phyloP scores from a whole-genome alignment of 768 basidiomycete species.

The Boletus vinaceobasis region DNA sequence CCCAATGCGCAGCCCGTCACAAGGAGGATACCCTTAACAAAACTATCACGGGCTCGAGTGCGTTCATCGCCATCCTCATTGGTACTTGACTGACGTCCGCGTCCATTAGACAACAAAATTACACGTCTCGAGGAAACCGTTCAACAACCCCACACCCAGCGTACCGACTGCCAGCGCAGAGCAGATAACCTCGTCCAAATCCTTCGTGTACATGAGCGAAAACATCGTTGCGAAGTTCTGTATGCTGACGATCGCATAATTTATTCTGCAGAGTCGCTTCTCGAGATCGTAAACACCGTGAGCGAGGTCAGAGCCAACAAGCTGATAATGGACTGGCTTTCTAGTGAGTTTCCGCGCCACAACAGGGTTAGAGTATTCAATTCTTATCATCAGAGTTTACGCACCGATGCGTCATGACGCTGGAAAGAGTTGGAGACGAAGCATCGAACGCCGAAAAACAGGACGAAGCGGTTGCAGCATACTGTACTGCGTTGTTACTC shows the following conservation, averaged over 20 bases:
- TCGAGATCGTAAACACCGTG: background rate
- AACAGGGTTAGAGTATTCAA: background rate
- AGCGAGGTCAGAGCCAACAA: background rate
- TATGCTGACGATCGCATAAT: background rate
- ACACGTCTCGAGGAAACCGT: background rate
- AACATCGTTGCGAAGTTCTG: slow-evolving; percentile 1
- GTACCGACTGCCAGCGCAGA: background rate
- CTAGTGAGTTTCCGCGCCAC: background rate
- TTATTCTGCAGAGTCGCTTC: background rate
- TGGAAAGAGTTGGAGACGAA: background rate
- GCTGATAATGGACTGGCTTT: background rate
- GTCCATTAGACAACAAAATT: background rate
- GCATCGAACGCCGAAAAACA: background rate
- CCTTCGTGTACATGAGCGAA: background rate
- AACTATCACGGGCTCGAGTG: background rate
- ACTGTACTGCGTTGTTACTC: background rate
- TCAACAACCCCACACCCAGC: background rate
- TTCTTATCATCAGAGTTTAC: background rate
- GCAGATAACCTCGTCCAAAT: background rate
- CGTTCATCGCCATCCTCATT: background rate
- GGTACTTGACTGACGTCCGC: background rate
- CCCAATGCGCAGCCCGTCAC: no score
- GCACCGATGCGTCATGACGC: background rate
- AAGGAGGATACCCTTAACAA: no score
- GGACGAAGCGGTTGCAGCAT: background rate